Evolutionary conservation across 805 yeast genomes (phyloP).

Genomic region (Starmerella lactis-condensi): DNA sequence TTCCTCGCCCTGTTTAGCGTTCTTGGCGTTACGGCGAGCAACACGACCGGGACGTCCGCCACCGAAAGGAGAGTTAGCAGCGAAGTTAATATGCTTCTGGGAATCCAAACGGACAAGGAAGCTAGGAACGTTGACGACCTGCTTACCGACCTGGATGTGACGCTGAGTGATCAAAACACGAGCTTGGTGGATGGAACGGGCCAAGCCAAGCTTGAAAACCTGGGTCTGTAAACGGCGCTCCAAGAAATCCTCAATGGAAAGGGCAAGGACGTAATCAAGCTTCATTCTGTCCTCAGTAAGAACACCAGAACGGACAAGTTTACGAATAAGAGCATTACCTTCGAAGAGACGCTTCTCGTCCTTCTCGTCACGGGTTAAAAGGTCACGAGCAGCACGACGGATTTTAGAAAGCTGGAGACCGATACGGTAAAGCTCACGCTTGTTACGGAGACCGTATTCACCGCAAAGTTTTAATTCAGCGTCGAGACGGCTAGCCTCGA

Average conservation of each 20-base stretch:
- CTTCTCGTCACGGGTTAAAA: slow-evolving; percentile 99
- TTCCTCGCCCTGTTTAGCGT: slow-evolving; percentile 47
- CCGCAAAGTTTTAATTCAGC: slow-evolving; percentile 99
- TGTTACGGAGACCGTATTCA: slow-evolving; percentile 99
- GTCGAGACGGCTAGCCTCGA: slow-evolving; percentile 98
- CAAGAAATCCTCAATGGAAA: slow-evolving; percentile 95
- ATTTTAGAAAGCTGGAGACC: slow-evolving; percentile 98
- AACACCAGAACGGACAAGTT: slow-evolving; percentile 98
- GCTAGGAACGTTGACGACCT: slow-evolving; percentile 94
- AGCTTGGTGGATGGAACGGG: slow-evolving; percentile 99
- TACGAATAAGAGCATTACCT: slow-evolving; percentile 99
- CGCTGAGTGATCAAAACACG: slow-evolving; percentile 97
- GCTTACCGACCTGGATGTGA: slow-evolving; percentile 99
- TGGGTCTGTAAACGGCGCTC: slow-evolving; percentile 99
- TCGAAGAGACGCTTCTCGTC: slow-evolving; percentile 99
- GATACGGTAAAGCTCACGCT: slow-evolving; percentile 99
- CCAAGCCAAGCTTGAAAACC: slow-evolving; percentile 98
- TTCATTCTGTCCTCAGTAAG: slow-evolving; percentile 98
- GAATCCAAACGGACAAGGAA: slow-evolving; percentile 99
- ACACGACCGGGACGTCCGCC: slow-evolving; percentile 99
- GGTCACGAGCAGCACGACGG: slow-evolving; percentile 99
- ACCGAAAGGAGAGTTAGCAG: slow-evolving; percentile 98
- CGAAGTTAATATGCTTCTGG: slow-evolving; percentile 99
- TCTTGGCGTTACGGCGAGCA: slow-evolving; percentile 74
- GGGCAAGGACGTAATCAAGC: slow-evolving; percentile 98